Base-by-base conservation (phyloP, 2,329 filamentous ascomycete genomes). In the Phoma herbarum region DNA sequence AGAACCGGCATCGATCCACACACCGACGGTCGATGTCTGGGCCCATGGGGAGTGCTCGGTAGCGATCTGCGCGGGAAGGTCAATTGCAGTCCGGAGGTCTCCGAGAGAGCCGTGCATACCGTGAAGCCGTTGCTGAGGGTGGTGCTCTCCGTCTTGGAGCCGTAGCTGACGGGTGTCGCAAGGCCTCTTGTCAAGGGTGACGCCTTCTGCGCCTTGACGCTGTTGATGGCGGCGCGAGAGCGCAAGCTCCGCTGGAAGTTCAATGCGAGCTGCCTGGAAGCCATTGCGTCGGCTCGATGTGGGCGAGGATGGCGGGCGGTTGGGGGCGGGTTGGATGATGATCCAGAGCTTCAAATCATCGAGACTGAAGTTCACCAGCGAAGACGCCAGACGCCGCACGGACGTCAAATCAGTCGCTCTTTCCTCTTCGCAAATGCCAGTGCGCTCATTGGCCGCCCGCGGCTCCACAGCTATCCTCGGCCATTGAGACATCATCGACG, bases 1-100 rank as follows among this genome's bases (percentile, higher is more conserved):
- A 81, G 93, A 97, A 79, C 95, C 95, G 80, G 96, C 94, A 83
- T 99, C 96, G 80, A 99, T 99, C 93, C 95, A 99, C 69, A 99
- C 92, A 79, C 95, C 95, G 75, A 98, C 93, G 55, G 94, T 98
- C 75, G 93, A 97, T 63, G 95, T 98, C 85, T 98, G 93, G 76
- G 94, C 94, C 86, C 93, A 98, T 74, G 94, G 95, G 67, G 93
- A 97, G 85, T 98, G 91, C 82, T 99, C 94, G 73, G 95, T 96
- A 71, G 95, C 95, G 79, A 99, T 93, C 94, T 98, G 79, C 64
- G 60, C 66, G 57, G 60, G 46, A 49, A 61, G 63, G 73, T 79
- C 73, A 66, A 67, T 77, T 65, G 75, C 66, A 63, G 63, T 66
- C 62, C 64, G 61, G 23, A 46, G 18, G 59, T 56, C 43, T 66